These are phyloP conservation scores for Vanderwaltozyma yarrowii DNA, from an alignment of 805 yeast genomes.

Conservation along the genomic window DNA sequence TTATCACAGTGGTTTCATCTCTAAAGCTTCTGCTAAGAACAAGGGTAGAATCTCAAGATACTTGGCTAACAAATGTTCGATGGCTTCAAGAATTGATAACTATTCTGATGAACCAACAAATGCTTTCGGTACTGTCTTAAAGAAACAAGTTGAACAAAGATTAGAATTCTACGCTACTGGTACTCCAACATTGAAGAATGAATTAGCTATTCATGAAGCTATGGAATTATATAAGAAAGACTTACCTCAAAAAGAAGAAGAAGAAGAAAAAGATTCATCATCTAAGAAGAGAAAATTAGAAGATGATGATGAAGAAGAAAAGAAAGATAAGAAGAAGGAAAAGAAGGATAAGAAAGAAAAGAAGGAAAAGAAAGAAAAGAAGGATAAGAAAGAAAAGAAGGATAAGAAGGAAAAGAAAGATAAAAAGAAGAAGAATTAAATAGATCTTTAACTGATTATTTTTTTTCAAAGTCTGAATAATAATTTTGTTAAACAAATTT, in stretches of 20 bases:
- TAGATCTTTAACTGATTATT: not conserved
- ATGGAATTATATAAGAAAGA: constrained; percentile 49
- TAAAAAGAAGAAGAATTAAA: constrained; percentile 18
- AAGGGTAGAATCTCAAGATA: constrained; percentile 99
- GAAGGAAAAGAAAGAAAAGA: constrained; percentile 41
- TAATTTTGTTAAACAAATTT: not conserved
- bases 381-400: constrained; percentile 36
- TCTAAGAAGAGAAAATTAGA: constrained; percentile 22
- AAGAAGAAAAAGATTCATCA: constrained; percentile 22
- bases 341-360: constrained; percentile 41
- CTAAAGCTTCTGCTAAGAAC: constrained; percentile 90
- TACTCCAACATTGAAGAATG: constrained; percentile 90
- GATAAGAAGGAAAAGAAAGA: constrained; percentile 25
- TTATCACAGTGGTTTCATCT: constrained; percentile 90
- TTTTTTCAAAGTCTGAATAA: not conserved
- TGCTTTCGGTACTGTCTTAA: constrained; percentile 81
- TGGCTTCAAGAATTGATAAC: constrained; percentile 97
- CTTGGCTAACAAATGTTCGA: constrained; percentile 97
- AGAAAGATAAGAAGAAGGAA: constrained; percentile 33
- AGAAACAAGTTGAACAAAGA: constrained; percentile 97
- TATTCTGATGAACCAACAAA: constrained; percentile 90
- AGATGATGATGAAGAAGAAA: constrained; percentile 30
- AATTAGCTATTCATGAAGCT: constrained; percentile 90
- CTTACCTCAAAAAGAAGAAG: constrained; percentile 36
- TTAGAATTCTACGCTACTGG: constrained; percentile 93